Conservation (phyloP, 1,139 yeast genomes). For the Wickerhamomyces sp. region DNA sequence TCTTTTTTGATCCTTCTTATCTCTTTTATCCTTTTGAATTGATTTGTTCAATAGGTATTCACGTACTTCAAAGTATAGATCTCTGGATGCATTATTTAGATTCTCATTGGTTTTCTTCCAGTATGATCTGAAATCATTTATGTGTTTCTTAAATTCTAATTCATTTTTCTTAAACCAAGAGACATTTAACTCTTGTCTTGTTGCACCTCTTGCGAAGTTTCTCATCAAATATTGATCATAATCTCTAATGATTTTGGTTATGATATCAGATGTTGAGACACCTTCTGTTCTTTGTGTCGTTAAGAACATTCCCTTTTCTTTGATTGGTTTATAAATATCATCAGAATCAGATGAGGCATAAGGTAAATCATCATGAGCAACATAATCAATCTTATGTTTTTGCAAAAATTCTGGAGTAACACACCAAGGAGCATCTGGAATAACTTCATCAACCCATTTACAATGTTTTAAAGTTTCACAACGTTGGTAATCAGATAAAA, state of each 20-base stretch:
- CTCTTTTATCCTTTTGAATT: constrained; percentile 14
- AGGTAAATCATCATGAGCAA: constrained; percentile 96
- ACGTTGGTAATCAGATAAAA: constrained; percentile 79
- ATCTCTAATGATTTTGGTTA: constrained; percentile 89
- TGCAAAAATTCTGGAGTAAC: constrained; percentile 77
- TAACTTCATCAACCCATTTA: constrained; percentile 95
- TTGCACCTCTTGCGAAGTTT: constrained; percentile 95
- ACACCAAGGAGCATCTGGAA: constrained; percentile 94
- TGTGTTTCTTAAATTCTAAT: constrained; percentile 86
- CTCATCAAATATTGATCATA: constrained; percentile 96
- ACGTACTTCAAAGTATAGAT: constrained; percentile 76
- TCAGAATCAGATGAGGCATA: constrained; percentile 83
- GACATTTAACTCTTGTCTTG: constrained; percentile 91
- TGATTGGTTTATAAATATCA: constrained; percentile 90
- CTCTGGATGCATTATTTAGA: constrained; percentile 72
- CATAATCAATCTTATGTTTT: constrained; percentile 84
- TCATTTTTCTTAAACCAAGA: constrained; percentile 97
- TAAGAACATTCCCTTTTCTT: constrained; percentile 83
- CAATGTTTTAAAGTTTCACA: constrained; percentile 87
- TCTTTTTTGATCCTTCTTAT: constrained; percentile 5
- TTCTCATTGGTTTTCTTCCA: constrained; percentile 72
- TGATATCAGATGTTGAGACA: constrained; percentile 90
- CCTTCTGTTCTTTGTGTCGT: constrained; percentile 97
- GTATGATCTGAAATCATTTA: constrained; percentile 77
- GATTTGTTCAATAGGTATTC: constrained; percentile 59